Conservation (phyloP, 2,329 filamentous ascomycete genomes). For the Trichoderma pleuroti region DNA sequence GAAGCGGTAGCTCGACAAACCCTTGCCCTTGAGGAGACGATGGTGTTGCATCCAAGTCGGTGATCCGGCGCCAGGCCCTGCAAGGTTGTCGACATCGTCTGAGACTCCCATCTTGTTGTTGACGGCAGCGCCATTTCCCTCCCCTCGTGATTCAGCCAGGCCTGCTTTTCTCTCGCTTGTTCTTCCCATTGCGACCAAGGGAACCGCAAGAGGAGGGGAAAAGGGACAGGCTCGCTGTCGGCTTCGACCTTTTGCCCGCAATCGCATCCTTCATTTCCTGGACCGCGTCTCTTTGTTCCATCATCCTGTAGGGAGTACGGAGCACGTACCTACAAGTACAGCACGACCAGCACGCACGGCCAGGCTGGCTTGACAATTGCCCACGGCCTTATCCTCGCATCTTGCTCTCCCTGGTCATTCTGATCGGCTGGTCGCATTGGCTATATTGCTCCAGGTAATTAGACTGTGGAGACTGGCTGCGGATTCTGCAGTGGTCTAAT, state of each 20-base stretch:
- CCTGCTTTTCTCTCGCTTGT: constrained; percentile 9
- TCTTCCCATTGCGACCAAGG: not conserved
- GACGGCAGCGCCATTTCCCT: constrained; percentile 10
- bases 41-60: constrained; percentile 15
- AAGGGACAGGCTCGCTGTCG: not conserved
- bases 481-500: constrained; percentile 11
- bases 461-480: constrained; percentile 21
- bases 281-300: not conserved
- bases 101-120: constrained; percentile 13
- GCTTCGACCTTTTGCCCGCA: not conserved
- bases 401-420: constrained; percentile 19
- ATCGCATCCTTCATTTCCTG: not conserved
- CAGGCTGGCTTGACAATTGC: not conserved
- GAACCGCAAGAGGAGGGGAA: not conserved
- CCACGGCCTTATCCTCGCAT: constrained; percentile 9
- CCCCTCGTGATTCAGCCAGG: constrained; percentile 15
- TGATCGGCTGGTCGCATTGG: constrained; percentile 26
- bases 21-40: constrained; percentile 5
- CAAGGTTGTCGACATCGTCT: constrained; percentile 17
- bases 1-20: not conserved
- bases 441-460: constrained; percentile 25
- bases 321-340: not conserved
- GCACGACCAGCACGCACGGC: not conserved
- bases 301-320: not conserved
- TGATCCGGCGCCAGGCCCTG: constrained; percentile 12